phyloP scores from a whole-genome alignment of 352 stramenopile species.

The Pythium coloratum region DNA sequence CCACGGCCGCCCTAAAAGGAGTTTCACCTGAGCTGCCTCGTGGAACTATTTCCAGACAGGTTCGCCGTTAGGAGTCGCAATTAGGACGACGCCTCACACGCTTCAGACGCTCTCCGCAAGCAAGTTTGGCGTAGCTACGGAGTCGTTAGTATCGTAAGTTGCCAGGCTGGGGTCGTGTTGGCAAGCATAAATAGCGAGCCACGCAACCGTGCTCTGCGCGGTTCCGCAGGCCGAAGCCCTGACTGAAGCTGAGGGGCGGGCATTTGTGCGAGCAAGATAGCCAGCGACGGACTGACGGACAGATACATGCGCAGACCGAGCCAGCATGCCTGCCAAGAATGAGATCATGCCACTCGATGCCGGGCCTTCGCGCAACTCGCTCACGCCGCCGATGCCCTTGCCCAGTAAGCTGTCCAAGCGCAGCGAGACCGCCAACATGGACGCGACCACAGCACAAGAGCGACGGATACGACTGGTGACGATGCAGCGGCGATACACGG shows the following conservation, averaged over 20 bases:
- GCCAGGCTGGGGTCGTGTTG: neutral
- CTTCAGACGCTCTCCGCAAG: neutral
- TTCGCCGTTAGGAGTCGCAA: neutral
- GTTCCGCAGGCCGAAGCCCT: neutral
- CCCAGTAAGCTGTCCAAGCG: conserved; percentile 11
- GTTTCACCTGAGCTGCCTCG: neutral
- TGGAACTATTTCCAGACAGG: neutral
- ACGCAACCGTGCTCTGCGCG: neutral
- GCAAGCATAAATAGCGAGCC: neutral
- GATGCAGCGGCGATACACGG: conserved; percentile 44
- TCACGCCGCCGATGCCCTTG: conserved; percentile 19
- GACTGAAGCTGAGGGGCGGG: neutral
- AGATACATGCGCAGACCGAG: conserved; percentile 14
- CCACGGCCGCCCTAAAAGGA: neutral
- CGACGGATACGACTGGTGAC: conserved; percentile 48
- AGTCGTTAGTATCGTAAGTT: neutral
- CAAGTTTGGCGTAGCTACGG: neutral
- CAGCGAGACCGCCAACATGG: conserved; percentile 35
- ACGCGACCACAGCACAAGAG: conserved; percentile 50
- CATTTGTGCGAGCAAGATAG: neutral
- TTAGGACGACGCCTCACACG: neutral
- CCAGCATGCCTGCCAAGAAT: conserved; percentile 53
- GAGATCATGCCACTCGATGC: conserved; percentile 64
- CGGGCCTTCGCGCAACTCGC: conserved; percentile 21
- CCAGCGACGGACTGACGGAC: neutral